phyloP scores from a whole-genome alignment of 352 stramenopile species.

The Phytophthora multivora region DNA sequence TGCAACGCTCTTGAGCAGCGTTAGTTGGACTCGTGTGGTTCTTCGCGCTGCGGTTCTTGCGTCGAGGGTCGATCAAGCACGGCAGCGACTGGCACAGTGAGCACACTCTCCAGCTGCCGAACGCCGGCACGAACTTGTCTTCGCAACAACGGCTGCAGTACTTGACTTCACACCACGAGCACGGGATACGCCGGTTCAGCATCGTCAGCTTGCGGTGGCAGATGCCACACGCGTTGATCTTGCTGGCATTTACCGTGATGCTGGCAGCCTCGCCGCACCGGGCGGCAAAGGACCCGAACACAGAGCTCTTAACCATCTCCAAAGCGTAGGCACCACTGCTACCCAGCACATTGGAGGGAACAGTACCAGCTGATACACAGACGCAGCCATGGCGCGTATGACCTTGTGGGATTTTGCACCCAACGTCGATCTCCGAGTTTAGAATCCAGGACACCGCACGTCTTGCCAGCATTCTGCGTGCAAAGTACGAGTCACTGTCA shows the following conservation, averaged over 20 bases:
- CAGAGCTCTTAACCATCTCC: constrained; percentile 84
- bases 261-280: constrained; percentile 66
- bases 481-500: constrained; percentile 81
- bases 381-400: constrained; percentile 78
- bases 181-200: constrained; percentile 80
- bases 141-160: constrained; percentile 86
- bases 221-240: constrained; percentile 76
- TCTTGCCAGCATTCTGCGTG: constrained; percentile 64
- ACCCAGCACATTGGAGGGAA: constrained; percentile 67
- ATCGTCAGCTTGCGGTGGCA: constrained; percentile 84
- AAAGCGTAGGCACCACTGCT: constrained; percentile 80
- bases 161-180: constrained; percentile 87
- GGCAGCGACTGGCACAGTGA: constrained; percentile 79
- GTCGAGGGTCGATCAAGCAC: constrained; percentile 79
- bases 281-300: constrained; percentile 83
- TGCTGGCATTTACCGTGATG: constrained; percentile 77
- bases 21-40: constrained; percentile 64
- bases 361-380: constrained; percentile 75
- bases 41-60: constrained; percentile 71
- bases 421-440: constrained; percentile 73
- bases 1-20: constrained; percentile 52
- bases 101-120: constrained; percentile 82
- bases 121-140: constrained; percentile 82
- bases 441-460: constrained; percentile 79
- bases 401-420: constrained; percentile 72